Evolutionary conservation across 1,139 yeast genomes (phyloP).

Genomic region (Saccharomyces pastorianus): DNA sequence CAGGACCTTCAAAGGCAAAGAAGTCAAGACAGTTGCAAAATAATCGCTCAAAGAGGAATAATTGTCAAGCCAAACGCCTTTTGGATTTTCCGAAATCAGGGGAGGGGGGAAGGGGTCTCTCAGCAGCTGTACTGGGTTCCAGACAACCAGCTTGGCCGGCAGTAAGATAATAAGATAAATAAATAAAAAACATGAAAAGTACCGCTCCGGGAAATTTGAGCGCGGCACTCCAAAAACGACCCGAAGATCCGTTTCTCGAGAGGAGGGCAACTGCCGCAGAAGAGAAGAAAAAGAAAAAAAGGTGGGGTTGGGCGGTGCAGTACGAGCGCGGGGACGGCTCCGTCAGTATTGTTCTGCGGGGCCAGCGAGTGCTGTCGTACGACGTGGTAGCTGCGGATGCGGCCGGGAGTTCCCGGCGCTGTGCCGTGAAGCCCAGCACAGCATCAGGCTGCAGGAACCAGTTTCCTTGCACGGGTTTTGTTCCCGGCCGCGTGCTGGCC

Average conservation of each 20-base stretch:
- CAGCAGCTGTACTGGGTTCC: not conserved
- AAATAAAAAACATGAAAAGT: not conserved
- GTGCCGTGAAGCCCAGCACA: not conserved
- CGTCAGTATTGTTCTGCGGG: not conserved
- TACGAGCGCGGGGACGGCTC: not conserved
- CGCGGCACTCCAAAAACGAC: not conserved
- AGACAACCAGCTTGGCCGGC: not conserved
- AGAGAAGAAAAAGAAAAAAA: not conserved
- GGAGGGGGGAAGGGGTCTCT: not conserved
- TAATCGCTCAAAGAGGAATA: not conserved
- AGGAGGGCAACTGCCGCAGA: not conserved
- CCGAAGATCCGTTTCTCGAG: not conserved
- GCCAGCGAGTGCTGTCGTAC: not conserved
- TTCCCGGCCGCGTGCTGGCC: not conserved
- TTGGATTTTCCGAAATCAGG: not conserved
- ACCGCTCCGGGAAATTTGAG: not conserved
- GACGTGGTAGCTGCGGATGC: not conserved
- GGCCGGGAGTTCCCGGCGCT: not conserved
- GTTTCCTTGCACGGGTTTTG: not conserved
- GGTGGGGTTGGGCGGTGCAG: not conserved
- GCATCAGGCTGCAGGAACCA: not conserved
- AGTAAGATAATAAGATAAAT: not conserved
- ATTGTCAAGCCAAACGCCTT: not conserved
- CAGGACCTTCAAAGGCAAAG: not conserved
- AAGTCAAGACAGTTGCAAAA: not conserved